Evolutionary conservation across 1,284 basidiomycete species (phyloP), one percentile per base, ranked within the genome.

Genomic region (Ceratorhiza oryzae-sativae): DNA sequence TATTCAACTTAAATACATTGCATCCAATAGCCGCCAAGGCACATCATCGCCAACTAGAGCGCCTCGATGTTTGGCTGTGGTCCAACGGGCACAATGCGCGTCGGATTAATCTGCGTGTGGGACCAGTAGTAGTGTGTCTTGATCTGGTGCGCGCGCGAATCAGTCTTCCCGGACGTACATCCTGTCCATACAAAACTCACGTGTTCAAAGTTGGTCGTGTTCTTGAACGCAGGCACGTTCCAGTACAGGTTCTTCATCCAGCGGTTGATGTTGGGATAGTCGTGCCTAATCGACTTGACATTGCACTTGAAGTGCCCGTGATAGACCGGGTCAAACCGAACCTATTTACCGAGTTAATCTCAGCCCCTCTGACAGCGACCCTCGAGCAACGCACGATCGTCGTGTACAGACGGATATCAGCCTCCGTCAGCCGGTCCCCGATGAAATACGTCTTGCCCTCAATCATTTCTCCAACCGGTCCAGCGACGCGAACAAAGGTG

Each of bases 171-270:
- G n/a, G 9, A 10, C 42, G n/a, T 45, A 18, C n/a, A 18, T 18
- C 3, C 42, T 45, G 9, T 18, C 42, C 39, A 25, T 4, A 12
- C 13, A n/a, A n/a, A n/a, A 68, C 65, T 68, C 20, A 68, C 65
- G 77, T 94, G 92, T 56, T 89, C 88, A 80, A 98, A 97, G 80
- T 95, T 85, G 70, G 94, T 97, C 23, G 90, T 91, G 41, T 89
- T 87, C 80, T 91, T 90, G 88, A 99, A 99, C 0, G 93, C 94
- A 0, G 89, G 83, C 76, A 90, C 84, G 76, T 91, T 92, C 95
- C 95, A 98, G 83, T 98, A 98, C 45, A 98, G 82, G 77, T 91
- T 89, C 80, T 90, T 90, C 81, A 94, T 79, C 95, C 95, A 95
- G 34, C 88, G 90, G 58, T 97, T 87, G 62, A 96, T 85, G 60